phyloP scores from a whole-genome alignment of 305 asterid genomes.

The Stenogyne calaminthoides region DNA sequence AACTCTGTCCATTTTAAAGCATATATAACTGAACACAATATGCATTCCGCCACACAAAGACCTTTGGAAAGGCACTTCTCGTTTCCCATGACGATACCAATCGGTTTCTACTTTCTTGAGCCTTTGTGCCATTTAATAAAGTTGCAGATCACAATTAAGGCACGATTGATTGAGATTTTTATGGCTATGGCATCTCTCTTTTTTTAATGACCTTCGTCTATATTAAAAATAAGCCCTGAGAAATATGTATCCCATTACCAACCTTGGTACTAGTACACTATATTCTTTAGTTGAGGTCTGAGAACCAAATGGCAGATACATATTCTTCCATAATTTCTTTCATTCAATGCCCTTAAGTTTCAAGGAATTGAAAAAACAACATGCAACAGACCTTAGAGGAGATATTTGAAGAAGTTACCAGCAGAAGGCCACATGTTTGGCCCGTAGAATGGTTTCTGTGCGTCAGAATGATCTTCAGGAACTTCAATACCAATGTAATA shows the following conservation, averaged over 20 bases:
- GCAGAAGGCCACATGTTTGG: constrained; percentile 76
- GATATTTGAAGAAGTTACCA: constrained; percentile 44
- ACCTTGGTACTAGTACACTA: not conserved
- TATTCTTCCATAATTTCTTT: not conserved
- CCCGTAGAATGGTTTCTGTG: constrained; percentile 70
- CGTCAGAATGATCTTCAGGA: constrained; percentile 62
- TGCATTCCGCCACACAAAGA: not conserved
- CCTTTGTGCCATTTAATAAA: not conserved
- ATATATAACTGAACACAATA: constrained; percentile 10
- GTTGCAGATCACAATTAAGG: not conserved
- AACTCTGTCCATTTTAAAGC: not conserved
- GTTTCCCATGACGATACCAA: not conserved
- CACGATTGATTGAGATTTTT: not conserved
- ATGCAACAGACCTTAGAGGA: not conserved
- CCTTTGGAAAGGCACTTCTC: not conserved
- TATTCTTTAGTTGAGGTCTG: not conserved
- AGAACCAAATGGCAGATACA: not conserved
- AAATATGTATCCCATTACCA: not conserved
- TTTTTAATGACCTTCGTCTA: not conserved
- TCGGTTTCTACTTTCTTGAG: not conserved
- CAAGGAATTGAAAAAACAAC: not conserved
- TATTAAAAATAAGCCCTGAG: not conserved
- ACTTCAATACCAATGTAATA: constrained; percentile 86
- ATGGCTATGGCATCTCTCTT: not conserved
- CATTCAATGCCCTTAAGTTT: not conserved